These are phyloP conservation scores for Claviceps spartinae DNA, from an alignment of 2,329 filamentous ascomycete species.

Conservation along the genomic window DNA sequence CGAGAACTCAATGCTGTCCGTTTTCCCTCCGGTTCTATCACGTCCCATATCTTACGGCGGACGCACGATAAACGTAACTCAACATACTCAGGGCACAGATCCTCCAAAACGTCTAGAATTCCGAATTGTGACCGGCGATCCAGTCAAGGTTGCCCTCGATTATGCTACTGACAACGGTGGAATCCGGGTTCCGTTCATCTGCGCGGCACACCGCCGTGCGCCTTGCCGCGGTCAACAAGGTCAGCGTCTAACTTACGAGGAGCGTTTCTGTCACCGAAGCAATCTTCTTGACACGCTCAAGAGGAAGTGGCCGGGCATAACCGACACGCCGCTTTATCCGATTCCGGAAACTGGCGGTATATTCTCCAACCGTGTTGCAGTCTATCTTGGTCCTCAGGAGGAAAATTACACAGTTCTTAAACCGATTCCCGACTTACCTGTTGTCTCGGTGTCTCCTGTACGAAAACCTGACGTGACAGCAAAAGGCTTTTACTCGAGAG, in stretches of 20 bases:
- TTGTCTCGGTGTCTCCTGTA: slow-evolving; percentile 61
- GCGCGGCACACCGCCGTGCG: slow-evolving; percentile 61
- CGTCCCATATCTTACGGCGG: slow-evolving; percentile 46
- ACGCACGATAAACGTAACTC: slow-evolving; percentile 30
- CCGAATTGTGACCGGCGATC: slow-evolving; percentile 41
- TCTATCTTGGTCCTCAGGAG: slow-evolving; percentile 54
- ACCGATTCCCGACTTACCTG: slow-evolving; percentile 46
- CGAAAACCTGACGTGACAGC: slow-evolving; percentile 63
- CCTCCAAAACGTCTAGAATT: slow-evolving; percentile 36
- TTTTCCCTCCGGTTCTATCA: slow-evolving; percentile 47
- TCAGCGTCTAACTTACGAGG: slow-evolving; percentile 35
- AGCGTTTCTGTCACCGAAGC: slow-evolving; percentile 61
- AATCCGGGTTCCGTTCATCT: slow-evolving; percentile 49
- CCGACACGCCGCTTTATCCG: slow-evolving; percentile 46
- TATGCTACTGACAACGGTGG: slow-evolving; percentile 33
- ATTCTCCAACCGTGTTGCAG: slow-evolving; percentile 55
- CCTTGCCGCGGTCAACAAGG: slow-evolving; percentile 72
- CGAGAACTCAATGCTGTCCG: slow-evolving; percentile 57
- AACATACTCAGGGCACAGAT: slow-evolving; percentile 20
- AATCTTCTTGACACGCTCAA: slow-evolving; percentile 57
- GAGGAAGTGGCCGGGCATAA: slow-evolving; percentile 40
- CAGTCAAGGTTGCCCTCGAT: slow-evolving; percentile 44
- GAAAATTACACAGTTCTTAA: slow-evolving; percentile 47
- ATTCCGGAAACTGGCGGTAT: slow-evolving; percentile 58
- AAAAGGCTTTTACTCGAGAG: slow-evolving; percentile 56